Evolutionary conservation across 163 green algal species (phyloP).

Genomic region (Prototheca wickerhamii): DNA sequence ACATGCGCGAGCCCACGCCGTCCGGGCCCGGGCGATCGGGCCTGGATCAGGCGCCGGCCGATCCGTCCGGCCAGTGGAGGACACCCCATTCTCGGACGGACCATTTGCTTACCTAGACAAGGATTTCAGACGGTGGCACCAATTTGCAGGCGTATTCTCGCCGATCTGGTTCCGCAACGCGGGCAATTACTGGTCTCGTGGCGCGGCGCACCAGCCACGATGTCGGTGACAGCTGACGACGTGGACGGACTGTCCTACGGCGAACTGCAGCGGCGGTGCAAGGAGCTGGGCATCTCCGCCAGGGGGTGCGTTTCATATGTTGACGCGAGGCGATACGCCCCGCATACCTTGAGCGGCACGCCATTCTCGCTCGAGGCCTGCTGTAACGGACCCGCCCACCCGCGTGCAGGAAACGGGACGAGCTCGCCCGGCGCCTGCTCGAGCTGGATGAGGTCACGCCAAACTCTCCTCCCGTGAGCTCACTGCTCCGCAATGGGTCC

Average conservation of each 20-base stretch:
- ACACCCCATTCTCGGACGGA: no score
- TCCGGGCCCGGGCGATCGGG: no score
- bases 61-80: no score
- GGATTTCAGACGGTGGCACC: no score
- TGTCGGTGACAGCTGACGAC: neutral
- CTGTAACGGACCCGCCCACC: neutral
- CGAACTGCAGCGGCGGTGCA: constrained; percentile 13
- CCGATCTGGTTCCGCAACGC: neutral
- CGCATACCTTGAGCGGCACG: neutral
- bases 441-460: neutral
- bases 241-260: constrained; percentile 12
- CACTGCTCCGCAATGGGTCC: no score
- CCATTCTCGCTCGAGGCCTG: neutral
- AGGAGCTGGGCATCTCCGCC: constrained; percentile 10
- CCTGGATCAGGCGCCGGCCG: no score
- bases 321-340: no score
- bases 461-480: neutral
- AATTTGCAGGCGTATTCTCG: neutral
- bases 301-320: constrained; percentile 17
- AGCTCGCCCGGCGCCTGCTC: constrained; percentile 2
- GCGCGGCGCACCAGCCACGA: no score
- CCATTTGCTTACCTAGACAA: no score
- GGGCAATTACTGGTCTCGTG: no score
- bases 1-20: no score
- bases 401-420: constrained; percentile 7